These are phyloP conservation scores for Lactifluus echinatus DNA, from an alignment of 768 basidiomycete genomes.

Conservation along the genomic window DNA sequence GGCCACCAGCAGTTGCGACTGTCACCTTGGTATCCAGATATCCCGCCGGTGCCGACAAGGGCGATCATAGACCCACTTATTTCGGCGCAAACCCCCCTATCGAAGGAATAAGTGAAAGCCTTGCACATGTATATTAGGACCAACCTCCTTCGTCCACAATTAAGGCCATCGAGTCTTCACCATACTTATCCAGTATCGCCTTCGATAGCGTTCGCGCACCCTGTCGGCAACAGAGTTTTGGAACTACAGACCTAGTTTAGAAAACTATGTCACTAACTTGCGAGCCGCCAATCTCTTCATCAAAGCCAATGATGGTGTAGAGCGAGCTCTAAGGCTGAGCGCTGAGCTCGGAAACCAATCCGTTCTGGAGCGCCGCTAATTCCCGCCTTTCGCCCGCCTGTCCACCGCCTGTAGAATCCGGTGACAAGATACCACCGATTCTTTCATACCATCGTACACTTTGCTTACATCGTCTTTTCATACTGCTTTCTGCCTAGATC, in stretches of 20 bases:
- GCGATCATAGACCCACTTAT: slow-evolving; percentile 49
- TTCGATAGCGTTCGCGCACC: slow-evolving; percentile 44
- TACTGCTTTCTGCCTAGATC: too few species aligned
- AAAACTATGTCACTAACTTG: slow-evolving; percentile 14
- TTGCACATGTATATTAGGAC: slow-evolving; percentile 9
- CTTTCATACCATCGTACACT: too few species aligned
- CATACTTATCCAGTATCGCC: slow-evolving; percentile 52
- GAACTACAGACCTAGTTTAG: neutral
- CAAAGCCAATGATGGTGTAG: too few species aligned
- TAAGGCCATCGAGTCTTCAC: slow-evolving; percentile 62
- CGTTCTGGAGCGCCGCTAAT: too few species aligned
- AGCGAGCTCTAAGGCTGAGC: too few species aligned
- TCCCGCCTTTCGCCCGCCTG: too few species aligned
- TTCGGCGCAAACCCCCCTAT: slow-evolving; percentile 43
- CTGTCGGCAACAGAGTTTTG: slow-evolving; percentile 26
- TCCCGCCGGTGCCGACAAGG: slow-evolving; percentile 58
- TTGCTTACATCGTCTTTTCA: too few species aligned
- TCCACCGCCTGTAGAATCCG: too few species aligned
- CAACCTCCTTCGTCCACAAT: slow-evolving; percentile 84
- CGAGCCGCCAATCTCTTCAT: slow-evolving; percentile 32
- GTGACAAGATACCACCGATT: too few species aligned
- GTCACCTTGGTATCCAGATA: slow-evolving; percentile 53
- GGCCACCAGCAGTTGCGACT: slow-evolving; percentile 67
- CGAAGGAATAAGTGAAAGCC: neutral
- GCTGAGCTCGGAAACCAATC: too few species aligned